Evolutionary conservation across 371 early-diverging fungal species (phyloP).

Genomic region (Mortierella sp.): DNA sequence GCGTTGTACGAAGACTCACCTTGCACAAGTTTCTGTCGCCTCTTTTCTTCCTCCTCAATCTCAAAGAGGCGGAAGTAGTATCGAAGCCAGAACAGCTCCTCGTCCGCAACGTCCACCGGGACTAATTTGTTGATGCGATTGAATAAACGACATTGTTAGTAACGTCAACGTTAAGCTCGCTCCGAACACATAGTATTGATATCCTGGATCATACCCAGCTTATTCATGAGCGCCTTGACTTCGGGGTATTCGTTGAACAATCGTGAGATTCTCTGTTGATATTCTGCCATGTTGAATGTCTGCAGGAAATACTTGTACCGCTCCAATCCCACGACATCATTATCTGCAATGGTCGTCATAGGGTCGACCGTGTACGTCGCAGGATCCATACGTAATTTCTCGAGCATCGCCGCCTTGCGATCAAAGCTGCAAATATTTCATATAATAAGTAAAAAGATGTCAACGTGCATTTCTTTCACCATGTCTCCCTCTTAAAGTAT

Average conservation of each 20-base stretch:
- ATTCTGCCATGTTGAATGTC: slow-evolving; percentile 52
- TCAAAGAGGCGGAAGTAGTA: slow-evolving; percentile 50
- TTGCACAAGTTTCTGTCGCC: slow-evolving; percentile 49
- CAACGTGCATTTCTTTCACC: too few species aligned
- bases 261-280: slow-evolving; percentile 42
- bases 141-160: too few species aligned
- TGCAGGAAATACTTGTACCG: slow-evolving; percentile 51
- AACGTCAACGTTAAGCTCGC: neutral
- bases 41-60: slow-evolving; percentile 54
- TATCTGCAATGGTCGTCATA: slow-evolving; percentile 49
- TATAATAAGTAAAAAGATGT: too few species aligned
- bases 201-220: slow-evolving; percentile 23
- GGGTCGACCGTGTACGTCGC: slow-evolving; percentile 49
- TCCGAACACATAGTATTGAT: neutral
- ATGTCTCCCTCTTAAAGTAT: too few species aligned
- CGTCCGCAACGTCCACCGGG: slow-evolving; percentile 43
- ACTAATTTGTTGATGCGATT: slow-evolving; percentile 23
- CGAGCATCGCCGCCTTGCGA: slow-evolving; percentile 49
- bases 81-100: slow-evolving; percentile 51
- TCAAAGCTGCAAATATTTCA: slow-evolving; percentile 36
- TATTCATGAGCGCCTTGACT: slow-evolving; percentile 48
- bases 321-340: slow-evolving; percentile 43
- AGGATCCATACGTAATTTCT: slow-evolving; percentile 46
- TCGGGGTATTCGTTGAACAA: slow-evolving; percentile 53
- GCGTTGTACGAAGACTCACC: too few species aligned